phyloP scores from a whole-genome alignment of 2,329 filamentous ascomycete species.

The Xylaria sp. region DNA sequence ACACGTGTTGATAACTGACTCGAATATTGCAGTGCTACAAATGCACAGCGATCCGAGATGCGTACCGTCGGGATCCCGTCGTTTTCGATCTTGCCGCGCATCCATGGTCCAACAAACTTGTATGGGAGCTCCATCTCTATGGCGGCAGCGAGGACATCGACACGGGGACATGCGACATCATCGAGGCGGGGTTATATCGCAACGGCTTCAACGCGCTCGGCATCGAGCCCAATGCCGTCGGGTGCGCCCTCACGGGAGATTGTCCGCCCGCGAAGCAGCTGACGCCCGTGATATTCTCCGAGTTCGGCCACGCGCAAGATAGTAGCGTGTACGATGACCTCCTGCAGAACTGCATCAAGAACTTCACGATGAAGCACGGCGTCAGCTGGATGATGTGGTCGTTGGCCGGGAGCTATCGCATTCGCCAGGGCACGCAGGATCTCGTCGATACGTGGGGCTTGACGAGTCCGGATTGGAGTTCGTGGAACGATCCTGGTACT shows the following conservation, averaged over 20 bases:
- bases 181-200: conserved; percentile 60
- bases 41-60: conserved; percentile 56
- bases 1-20: background rate
- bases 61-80: conserved; percentile 54
- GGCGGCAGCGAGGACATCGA: conserved; percentile 54
- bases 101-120: conserved; percentile 59
- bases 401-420: conserved; percentile 59
- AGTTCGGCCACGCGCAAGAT: conserved; percentile 59
- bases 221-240: conserved; percentile 54
- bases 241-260: conserved; percentile 53
- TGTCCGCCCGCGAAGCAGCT: conserved; percentile 52
- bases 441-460: conserved; percentile 60
- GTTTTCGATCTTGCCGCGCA: conserved; percentile 58
- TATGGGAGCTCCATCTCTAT: conserved; percentile 60
- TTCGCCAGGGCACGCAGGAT: conserved; percentile 57
- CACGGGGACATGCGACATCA: conserved; percentile 58
- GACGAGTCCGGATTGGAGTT: conserved; percentile 58
- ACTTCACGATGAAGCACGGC: conserved; percentile 56
- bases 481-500: conserved; percentile 57
- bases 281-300: conserved; percentile 59
- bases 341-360: conserved; percentile 58
- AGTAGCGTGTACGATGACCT: conserved; percentile 54
- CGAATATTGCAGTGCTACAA: conserved; percentile 50
- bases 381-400: conserved; percentile 63
- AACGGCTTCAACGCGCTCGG: conserved; percentile 61